Conservation (phyloP, 2,329 filamentous ascomycete genomes). For the Nemania bipapillata region DNA sequence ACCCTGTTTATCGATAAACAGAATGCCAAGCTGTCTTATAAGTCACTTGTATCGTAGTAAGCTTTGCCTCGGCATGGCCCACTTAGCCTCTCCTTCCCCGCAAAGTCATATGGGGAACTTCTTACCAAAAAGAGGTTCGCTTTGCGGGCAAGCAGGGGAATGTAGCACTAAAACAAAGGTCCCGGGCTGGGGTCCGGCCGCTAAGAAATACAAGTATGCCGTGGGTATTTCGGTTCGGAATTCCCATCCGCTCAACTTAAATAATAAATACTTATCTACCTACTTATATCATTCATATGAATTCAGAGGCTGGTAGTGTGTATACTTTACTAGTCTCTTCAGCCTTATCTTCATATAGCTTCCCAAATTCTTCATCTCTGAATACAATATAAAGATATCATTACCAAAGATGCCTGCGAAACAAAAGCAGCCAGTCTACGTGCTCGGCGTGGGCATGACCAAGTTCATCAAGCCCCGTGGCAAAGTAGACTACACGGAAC, state of each 20-base stretch:
- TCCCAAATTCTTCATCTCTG: not conserved
- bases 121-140: constrained; percentile 1
- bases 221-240: not conserved
- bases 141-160: not conserved
- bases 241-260: too few relatives aligned
- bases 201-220: constrained; percentile 1
- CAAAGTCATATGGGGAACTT: not conserved
- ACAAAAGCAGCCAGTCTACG: constrained; percentile 73
- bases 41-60: too few relatives aligned
- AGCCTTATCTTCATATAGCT: not conserved
- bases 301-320: not conserved
- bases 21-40: not conserved
- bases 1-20: too few relatives aligned
- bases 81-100: constrained; percentile 1
- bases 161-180: not conserved
- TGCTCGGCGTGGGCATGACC: constrained; percentile 97
- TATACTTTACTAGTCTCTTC: not conserved
- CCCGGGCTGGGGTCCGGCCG: not conserved
- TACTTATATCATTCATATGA: not conserved
- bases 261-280: not conserved
- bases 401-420: constrained; percentile 59
- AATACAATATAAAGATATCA: not conserved
- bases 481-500: constrained; percentile 93
- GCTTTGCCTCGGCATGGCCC: constrained; percentile 19
- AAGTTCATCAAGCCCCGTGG: constrained; percentile 98